Conservation (phyloP, 257 asterid genomes). For the Datura wrightii region DNA sequence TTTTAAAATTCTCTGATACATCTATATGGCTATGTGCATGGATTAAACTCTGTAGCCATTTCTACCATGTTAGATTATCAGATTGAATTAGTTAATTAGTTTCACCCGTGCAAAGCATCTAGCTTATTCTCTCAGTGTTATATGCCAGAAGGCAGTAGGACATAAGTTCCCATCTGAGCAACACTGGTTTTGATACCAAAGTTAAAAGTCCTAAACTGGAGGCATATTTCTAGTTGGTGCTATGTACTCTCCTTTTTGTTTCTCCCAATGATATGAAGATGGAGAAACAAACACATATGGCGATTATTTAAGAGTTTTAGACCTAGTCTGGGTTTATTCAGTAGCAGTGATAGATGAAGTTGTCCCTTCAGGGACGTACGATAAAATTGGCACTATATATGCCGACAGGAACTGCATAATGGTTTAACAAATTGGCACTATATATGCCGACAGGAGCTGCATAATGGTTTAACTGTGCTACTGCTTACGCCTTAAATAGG, state of each 20-base stretch:
- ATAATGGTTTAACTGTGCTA: not conserved
- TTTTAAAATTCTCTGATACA: not conserved
- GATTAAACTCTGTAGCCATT: not conserved
- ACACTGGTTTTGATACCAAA: not conserved
- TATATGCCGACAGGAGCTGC: no score
- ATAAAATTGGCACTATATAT: no score
- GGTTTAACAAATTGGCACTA: not conserved
- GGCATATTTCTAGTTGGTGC: not conserved
- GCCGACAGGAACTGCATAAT: not conserved
- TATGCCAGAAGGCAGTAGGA: constrained; percentile 17
- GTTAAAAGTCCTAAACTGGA: not conserved
- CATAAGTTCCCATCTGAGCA: not conserved
- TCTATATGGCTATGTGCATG: not conserved
- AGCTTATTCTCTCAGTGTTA: not conserved
- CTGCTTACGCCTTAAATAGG: not conserved
- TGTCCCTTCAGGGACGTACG: no score
- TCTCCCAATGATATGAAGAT: not conserved
- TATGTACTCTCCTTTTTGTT: constrained; percentile 14
- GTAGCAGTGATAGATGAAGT: not conserved
- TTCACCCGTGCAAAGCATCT: not conserved
- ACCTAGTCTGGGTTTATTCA: not conserved
- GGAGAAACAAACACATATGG: constrained; percentile 8
- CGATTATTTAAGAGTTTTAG: not conserved
- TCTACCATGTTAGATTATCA: not conserved
- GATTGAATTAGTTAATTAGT: not conserved